Conservation (phyloP, 2,329 filamentous ascomycete species). For the Fusarium anthophilum region DNA sequence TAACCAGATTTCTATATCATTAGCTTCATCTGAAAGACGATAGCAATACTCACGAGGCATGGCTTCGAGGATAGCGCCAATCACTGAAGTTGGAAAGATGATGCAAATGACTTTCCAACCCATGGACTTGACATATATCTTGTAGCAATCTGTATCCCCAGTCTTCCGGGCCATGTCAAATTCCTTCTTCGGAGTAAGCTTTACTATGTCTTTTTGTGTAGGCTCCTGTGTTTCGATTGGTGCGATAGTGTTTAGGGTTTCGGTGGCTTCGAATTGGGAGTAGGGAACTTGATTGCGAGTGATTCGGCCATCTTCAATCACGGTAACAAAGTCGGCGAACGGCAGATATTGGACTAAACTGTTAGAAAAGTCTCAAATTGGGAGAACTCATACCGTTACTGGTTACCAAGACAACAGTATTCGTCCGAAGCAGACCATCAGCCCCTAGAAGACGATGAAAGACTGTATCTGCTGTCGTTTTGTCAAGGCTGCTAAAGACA, state of each 20-base stretch:
- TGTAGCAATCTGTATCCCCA: conserved; percentile 43
- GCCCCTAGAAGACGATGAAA: conserved; percentile 54
- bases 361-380: not conserved
- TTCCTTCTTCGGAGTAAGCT: conserved; percentile 5
- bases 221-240: not conserved
- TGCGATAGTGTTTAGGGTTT: not conserved
- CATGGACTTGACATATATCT: conserved; percentile 42
- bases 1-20: conserved; percentile 40
- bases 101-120: conserved; percentile 33
- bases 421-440: conserved; percentile 52
- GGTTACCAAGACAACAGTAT: conserved; percentile 45
- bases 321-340: conserved; percentile 39
- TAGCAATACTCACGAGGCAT: conserved; percentile 36
- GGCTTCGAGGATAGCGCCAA: conserved; percentile 25
- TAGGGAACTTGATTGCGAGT: conserved; percentile 40
- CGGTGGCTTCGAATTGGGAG: conserved; percentile 17
- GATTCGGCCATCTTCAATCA: conserved; percentile 35
- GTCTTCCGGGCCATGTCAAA: conserved; percentile 41
- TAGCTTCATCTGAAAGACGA: not conserved
- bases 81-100: conserved; percentile 18
- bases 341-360: conserved; percentile 37
- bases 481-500: conserved; percentile 56
- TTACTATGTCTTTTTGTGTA: not conserved
- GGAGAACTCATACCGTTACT: conserved; percentile 1
- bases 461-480: conserved; percentile 53